These are phyloP conservation scores for Talaromyces sp. DNA, from an alignment of 2,329 filamentous ascomycete species.

Conservation along the genomic window DNA sequence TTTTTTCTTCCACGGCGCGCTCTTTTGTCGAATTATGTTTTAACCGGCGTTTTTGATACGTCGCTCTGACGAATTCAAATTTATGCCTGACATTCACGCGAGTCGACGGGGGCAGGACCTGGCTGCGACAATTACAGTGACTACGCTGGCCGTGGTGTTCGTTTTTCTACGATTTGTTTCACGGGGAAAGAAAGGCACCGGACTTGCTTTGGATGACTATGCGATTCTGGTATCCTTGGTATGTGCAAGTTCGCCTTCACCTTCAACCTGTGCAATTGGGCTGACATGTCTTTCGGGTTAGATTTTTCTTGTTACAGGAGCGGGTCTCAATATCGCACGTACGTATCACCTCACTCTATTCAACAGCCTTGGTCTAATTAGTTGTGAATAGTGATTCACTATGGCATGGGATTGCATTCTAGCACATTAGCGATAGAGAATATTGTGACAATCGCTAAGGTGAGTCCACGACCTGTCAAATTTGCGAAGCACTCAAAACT, in stretches of 20 bases:
- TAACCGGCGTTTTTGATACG: background rate
- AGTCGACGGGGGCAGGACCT: constrained; percentile 9
- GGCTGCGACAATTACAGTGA: constrained; percentile 14
- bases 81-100: constrained; percentile 1
- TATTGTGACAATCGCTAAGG: constrained; percentile 13
- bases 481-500: background rate
- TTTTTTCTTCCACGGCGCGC: too few species aligned
- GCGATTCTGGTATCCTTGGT: constrained; percentile 13
- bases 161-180: constrained; percentile 13
- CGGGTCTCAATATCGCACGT: constrained; percentile 9
- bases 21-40: background rate
- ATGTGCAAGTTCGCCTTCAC: background rate
- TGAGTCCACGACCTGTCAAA: background rate
- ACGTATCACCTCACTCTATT: background rate
- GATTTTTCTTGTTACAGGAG: constrained; percentile 7
- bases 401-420: constrained; percentile 15
- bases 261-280: background rate
- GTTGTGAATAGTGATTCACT: constrained; percentile 10
- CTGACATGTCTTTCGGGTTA: background rate
- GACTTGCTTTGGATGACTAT: constrained; percentile 9
- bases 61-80: background rate
- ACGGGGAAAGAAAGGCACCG: constrained; percentile 9
- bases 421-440: background rate
- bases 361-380: background rate
- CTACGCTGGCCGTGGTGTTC: constrained; percentile 12